Evolutionary conservation across 2,329 filamentous ascomycete species (phyloP).

Genomic region (Rutstroemia sp.): DNA sequence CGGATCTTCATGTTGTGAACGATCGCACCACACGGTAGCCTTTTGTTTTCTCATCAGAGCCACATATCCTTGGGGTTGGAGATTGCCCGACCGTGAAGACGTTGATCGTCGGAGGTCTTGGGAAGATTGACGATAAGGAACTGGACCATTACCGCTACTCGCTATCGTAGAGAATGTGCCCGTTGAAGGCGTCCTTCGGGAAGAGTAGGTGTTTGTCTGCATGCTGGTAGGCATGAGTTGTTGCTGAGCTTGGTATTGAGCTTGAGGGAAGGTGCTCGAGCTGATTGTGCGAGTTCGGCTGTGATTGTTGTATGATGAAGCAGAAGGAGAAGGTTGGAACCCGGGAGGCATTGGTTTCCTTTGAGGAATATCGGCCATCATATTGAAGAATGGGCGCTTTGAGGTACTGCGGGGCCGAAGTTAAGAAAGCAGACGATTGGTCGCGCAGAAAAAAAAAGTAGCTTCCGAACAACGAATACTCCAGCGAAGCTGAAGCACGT

Average conservation of each 20-base stretch:
- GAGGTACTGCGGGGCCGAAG: background rate
- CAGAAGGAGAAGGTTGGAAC: slow-evolving; percentile 17
- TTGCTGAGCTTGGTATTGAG: slow-evolving; percentile 12
- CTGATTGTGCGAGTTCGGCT: slow-evolving; percentile 35
- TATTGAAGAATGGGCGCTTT: slow-evolving; percentile 9
- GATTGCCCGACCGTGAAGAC: slow-evolving; percentile 62
- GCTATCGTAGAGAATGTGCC: slow-evolving; percentile 66
- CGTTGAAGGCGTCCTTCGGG: slow-evolving; percentile 55
- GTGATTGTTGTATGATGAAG: slow-evolving; percentile 17
- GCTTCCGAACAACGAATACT: background rate
- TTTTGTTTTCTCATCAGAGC: slow-evolving; percentile 95
- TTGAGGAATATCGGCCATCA: slow-evolving; percentile 27
- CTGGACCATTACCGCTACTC: slow-evolving; percentile 38
- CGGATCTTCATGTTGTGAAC: slow-evolving; percentile 86
- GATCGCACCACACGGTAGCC: slow-evolving; percentile 96
- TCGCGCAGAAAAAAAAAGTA: background rate
- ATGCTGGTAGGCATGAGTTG: slow-evolving; percentile 25
- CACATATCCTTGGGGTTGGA: slow-evolving; percentile 68
- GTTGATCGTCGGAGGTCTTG: slow-evolving; percentile 67
- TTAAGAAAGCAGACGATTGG: background rate
- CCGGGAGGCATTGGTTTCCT: slow-evolving; percentile 26
- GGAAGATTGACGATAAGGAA: slow-evolving; percentile 49
- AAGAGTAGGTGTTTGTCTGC: slow-evolving; percentile 30
- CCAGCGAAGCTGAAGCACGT: slow-evolving; percentile 1
- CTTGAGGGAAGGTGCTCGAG: slow-evolving; percentile 24